A percentile compares a stretch with the other conserved stretches of the same genome.
These are phyloP conservation scores for Ramaria sp. DNA, from an alignment of 768 basidiomycete species.

Conservation along the genomic window DNA sequence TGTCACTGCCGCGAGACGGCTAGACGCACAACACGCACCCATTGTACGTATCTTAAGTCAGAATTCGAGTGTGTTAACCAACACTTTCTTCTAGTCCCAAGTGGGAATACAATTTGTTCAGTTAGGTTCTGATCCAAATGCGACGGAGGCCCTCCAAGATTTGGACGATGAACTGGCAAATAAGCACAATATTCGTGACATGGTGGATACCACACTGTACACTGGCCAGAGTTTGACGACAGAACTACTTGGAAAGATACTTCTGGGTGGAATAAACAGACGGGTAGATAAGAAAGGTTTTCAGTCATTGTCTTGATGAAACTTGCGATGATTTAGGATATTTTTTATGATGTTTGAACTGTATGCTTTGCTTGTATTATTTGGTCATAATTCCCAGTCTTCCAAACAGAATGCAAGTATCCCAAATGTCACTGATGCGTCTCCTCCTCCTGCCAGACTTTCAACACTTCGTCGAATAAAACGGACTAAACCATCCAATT, in stretches of 20 bases:
- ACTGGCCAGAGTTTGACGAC: conserved; percentile 30
- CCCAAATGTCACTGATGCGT: conserved; percentile 53
- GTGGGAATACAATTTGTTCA: conserved; percentile 28
- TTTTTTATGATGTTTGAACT: neutral
- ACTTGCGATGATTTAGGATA: conserved; percentile 9
- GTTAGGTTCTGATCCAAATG: conserved; percentile 32
- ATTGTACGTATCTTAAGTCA: conserved; percentile 10
- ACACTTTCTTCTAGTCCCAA: conserved; percentile 15
- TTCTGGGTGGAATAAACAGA: conserved; percentile 58
- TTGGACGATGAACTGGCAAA: conserved; percentile 47
- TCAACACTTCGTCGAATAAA: conserved; percentile 63
- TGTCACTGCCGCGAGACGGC: conserved; percentile 17
- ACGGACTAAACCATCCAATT: conserved; percentile 61
- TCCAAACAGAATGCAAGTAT: conserved; percentile 67
- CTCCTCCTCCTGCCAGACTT: conserved; percentile 50
- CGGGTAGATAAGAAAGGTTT: conserved; percentile 29
- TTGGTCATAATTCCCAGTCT: conserved; percentile 49
- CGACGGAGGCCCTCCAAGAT: conserved; percentile 27
- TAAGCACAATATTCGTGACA: conserved; percentile 41
- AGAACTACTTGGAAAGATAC: conserved; percentile 45
- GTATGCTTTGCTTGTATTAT: neutral
- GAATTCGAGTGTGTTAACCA: neutral
- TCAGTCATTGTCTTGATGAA: conserved; percentile 16
- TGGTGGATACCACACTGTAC: conserved; percentile 60
- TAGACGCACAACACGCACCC: conserved; percentile 25